Conservation (phyloP, 441 rosid species). For the Kokia cookei region DNA sequence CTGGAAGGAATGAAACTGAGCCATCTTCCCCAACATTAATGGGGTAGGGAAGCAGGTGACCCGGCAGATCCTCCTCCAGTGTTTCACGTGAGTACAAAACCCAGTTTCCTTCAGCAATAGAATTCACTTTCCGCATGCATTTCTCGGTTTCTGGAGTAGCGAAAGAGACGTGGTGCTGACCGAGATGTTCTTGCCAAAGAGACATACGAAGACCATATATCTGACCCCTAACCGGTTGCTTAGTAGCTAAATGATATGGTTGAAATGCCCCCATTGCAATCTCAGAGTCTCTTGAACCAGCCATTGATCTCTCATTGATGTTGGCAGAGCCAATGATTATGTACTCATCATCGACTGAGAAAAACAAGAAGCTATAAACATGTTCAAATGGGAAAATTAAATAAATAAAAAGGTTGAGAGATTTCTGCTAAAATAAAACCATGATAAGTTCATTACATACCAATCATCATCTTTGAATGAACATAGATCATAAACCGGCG, state of each 20-base stretch:
- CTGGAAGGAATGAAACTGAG: conserved; percentile 52
- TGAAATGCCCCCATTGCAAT: conserved; percentile 98
- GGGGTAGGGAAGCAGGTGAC: conserved; percentile 91
- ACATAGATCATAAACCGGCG: conserved; percentile 98
- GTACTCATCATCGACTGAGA: conserved; percentile 94
- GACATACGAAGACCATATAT: conserved; percentile 93
- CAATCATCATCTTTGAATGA: conserved; percentile 98
- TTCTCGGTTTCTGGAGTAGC: conserved; percentile 56
- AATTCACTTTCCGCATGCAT: conserved; percentile 64
- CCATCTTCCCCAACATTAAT: conserved; percentile 60
- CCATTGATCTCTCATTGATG: conserved; percentile 99
- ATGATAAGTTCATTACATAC: conserved; percentile 29
- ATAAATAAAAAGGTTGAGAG: neutral
- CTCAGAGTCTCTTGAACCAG: conserved; percentile 96
- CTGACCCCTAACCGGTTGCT: conserved; percentile 91
- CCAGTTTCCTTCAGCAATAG: conserved; percentile 71
- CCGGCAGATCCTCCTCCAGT: conserved; percentile 67
- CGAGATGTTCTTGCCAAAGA: conserved; percentile 90
- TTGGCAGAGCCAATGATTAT: conserved; percentile 93
- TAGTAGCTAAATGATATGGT: conserved; percentile 71
- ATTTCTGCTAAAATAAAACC: neutral
- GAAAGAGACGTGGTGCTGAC: conserved; percentile 13
- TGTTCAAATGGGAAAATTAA: neutral
- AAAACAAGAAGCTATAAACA: neutral
- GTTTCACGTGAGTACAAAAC: conserved; percentile 67